Conservation (phyloP, 2,329 filamentous ascomycete species). For the Cladosporium halotolerans region DNA sequence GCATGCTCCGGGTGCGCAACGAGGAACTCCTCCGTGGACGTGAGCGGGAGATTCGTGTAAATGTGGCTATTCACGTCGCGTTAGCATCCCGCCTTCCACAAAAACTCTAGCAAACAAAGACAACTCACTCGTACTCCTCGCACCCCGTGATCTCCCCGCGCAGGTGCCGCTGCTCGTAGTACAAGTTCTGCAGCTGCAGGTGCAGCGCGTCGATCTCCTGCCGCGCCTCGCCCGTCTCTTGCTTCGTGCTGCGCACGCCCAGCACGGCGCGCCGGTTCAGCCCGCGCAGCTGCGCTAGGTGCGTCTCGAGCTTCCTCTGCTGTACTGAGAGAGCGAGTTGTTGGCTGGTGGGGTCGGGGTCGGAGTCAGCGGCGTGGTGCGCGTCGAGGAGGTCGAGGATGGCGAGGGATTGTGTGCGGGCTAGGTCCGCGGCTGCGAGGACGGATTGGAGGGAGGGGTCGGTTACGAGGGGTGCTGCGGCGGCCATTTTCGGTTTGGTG, state of each 20-base stretch:
- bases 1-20: slow-evolving; percentile 66
- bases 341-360: slow-evolving; percentile 35
- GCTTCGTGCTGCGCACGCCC: slow-evolving; percentile 76
- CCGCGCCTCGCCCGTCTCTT: slow-evolving; percentile 75
- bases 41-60: slow-evolving; percentile 77
- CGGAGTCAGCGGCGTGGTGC: slow-evolving; percentile 33
- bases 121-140: slow-evolving; percentile 78
- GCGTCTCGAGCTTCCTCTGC: slow-evolving; percentile 73
- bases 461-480: slow-evolving; percentile 40
- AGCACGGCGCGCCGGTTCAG: slow-evolving; percentile 78
- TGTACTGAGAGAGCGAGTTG: slow-evolving; percentile 61
- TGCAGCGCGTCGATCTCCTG: slow-evolving; percentile 89
- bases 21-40: slow-evolving; percentile 78
- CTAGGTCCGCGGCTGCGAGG: slow-evolving; percentile 64
- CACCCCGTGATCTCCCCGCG: slow-evolving; percentile 85
- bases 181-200: slow-evolving; percentile 88
- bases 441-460: slow-evolving; percentile 62
- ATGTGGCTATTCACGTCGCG: slow-evolving; percentile 58
- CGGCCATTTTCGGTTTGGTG: slow-evolving; percentile 15
- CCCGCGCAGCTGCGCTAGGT: slow-evolving; percentile 72
- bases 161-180: slow-evolving; percentile 90
- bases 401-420: slow-evolving; percentile 63
- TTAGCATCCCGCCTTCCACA: slow-evolving; percentile 13
- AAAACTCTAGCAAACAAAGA: neutral
- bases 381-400: slow-evolving; percentile 50